These are phyloP conservation scores for Polymyxa betae DNA, from an alignment of 208 protist species.

Conservation along the genomic window DNA sequence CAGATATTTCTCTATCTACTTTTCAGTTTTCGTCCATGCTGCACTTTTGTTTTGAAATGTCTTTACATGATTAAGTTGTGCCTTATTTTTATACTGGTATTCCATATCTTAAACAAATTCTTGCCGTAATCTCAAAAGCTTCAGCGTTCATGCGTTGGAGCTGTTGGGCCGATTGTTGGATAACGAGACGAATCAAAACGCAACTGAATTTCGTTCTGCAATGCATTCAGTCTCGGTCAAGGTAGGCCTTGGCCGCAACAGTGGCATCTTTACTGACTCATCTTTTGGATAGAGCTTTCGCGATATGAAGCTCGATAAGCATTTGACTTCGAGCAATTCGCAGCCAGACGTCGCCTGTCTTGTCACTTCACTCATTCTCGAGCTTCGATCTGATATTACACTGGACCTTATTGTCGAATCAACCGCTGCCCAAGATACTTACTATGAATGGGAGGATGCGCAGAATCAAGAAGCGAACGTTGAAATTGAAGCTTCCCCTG, in stretches of 20 bases:
- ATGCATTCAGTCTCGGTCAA: background rate
- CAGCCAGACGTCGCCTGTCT: conserved; percentile 42
- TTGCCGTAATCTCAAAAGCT: background rate
- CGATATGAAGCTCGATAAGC: conserved; percentile 48
- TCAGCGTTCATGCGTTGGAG: conserved; percentile 12
- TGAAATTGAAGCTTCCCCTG: background rate
- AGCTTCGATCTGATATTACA: conserved; percentile 22
- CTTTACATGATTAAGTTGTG: background rate
- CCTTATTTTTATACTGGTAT: no score
- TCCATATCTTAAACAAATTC: no score
- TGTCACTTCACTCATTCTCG: background rate
- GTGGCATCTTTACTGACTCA: background rate
- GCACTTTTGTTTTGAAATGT: no score
- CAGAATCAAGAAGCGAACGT: conserved; percentile 9
- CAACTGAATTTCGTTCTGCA: background rate
- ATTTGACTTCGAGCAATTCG: conserved; percentile 4
- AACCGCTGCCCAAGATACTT: background rate
- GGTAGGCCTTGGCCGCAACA: background rate
- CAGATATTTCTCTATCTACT: background rate
- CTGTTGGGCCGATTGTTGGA: conserved; percentile 3
- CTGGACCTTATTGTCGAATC: background rate
- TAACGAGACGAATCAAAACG: conserved; percentile 30
- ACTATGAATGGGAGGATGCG: conserved; percentile 4
- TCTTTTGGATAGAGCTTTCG: conserved; percentile 25
- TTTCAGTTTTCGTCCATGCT: background rate